These are phyloP conservation scores for Akanthomyces muscarius DNA, from an alignment of 2,329 filamentous ascomycete genomes.

Conservation along the genomic window DNA sequence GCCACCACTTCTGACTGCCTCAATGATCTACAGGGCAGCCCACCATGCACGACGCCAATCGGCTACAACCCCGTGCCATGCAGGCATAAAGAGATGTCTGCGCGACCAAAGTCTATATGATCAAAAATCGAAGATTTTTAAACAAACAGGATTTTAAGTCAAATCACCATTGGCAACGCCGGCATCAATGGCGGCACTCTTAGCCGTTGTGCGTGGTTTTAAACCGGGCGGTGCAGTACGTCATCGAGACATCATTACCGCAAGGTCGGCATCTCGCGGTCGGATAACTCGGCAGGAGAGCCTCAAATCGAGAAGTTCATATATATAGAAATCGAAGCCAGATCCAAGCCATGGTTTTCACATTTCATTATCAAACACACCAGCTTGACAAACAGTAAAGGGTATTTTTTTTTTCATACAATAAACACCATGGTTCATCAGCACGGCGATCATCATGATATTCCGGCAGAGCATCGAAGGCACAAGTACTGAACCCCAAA, in stretches of 20 bases:
- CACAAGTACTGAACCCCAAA: conserved; percentile 35
- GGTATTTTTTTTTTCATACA: not conserved
- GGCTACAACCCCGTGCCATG: too few relatives aligned
- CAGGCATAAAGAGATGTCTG: not conserved
- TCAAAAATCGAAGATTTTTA: not conserved
- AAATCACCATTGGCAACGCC: not conserved
- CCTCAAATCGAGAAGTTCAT: not conserved
- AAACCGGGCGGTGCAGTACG: not conserved
- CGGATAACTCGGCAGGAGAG: conserved; percentile 8
- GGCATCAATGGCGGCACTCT: not conserved
- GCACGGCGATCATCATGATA: conserved; percentile 47
- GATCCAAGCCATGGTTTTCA: too few relatives aligned
- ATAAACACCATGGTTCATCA: conserved; percentile 43
- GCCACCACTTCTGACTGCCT: not conserved
- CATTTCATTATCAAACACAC: too few relatives aligned
- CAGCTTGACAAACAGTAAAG: not conserved
- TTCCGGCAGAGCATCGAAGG: conserved; percentile 45
- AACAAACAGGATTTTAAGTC: not conserved
- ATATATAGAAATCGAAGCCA: not conserved
- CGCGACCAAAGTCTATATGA: too few relatives aligned
- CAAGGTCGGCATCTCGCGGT: not conserved
- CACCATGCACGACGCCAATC: too few relatives aligned
- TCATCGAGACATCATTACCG: not conserved
- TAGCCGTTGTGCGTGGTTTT: not conserved
- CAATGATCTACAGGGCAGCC: not conserved